Base-by-base conservation (phyloP, 495 filamentous ascomycete species). In the Xylaria palmicola region DNA sequence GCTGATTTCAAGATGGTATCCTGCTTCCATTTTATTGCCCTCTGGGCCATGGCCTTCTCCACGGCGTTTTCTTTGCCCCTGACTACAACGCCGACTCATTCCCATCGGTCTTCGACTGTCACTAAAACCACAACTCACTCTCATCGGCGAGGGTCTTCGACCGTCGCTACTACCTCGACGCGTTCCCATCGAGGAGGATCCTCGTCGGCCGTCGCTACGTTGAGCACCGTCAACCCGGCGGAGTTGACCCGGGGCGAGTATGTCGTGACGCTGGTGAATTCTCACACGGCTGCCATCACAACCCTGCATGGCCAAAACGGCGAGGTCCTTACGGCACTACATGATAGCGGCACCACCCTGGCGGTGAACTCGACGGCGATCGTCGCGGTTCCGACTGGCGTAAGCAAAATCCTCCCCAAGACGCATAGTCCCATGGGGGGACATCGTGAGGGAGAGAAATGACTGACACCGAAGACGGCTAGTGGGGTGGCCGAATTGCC, bases 401-500 rank as follows among this genome's bases (percentile, higher is more conserved):
- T 70, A 62, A 64, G 68, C 52, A 22, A 20, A 32, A 52, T 10
- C 32, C 10, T 34, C 20, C 43, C 15, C 1, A 27, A 4, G 43
- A 5, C 1, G 22, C 40, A 43, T 7, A 22, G n/a, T n/a, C n/a
- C n/a, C n/a, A n/a, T n/a, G n/a, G n/a, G n/a, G n/a, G n/a, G n/a
- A n/a, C n/a, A n/a, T 43, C 9, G 9, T 8, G 8, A 15, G 22
- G 22, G n/a, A 1, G 4, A n/a, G n/a, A 1, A 2, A 26, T 55
- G 54, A 30, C 56, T 65, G n/a, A 65, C 29, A 6, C 8, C 22
- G 17, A 13, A 24, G 8, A 20, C 37, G 4, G 20, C 1, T 37
- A 70, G 68, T 70, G 63, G 65, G 43, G 48, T 34, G 68, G 68
- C 12, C 62, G 65, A 34, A 17, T 70, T 24, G 65, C 62, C 0